Evolutionary conservation across 2,329 filamentous ascomycete genomes (phyloP), one percentile per base, ranked within the genome.

Genomic region (Graphilbum ipis-grandicollis): DNA sequence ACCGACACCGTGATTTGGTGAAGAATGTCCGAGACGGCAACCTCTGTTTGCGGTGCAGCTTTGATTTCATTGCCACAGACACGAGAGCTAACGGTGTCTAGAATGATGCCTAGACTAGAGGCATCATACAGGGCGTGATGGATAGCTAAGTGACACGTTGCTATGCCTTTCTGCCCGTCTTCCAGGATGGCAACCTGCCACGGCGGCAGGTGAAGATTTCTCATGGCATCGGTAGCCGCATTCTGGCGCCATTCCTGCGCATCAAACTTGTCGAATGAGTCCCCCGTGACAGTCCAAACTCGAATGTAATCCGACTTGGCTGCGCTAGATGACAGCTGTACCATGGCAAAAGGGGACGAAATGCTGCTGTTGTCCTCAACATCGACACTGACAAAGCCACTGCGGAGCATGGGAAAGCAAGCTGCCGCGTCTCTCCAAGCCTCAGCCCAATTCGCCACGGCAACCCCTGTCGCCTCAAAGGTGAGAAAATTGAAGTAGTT

Each of bases 61-160:
- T 28, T 13, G 5, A n/a, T 7, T 8, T 7, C 6, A 7, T 12
- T 5, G 14, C 12, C 26, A 8, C 9, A 9, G 26, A 68, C 61
- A 10, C 53, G 47, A 26, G 46, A 47, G 2, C 55, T 47, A 12
- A 93, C 59, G 45, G 79, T 70, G 0, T 59, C 49, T 2, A 93
- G 55, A 1, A 94, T 64, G 1, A 62, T 49, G 4, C 69, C 60
- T 10, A 94, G 57, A 9, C 83, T 85, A 30, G 72, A 65, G 0
- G 84, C 86, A 57, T 94, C 86, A 45, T 92, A 94, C 0, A 94
- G 59, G 1, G 81, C 80, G 56, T 94, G 86, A 43, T 92, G 79
- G 3, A 84, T 63, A 2, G 60, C 51, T 4, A 74, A 43, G 33
- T 66, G 57, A 26, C 41, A 46, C 3, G 29, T 19, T 9, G 34